Evolutionary conservation across 768 basidiomycete species (phyloP).

Genomic region (Boletellus emodensis): DNA sequence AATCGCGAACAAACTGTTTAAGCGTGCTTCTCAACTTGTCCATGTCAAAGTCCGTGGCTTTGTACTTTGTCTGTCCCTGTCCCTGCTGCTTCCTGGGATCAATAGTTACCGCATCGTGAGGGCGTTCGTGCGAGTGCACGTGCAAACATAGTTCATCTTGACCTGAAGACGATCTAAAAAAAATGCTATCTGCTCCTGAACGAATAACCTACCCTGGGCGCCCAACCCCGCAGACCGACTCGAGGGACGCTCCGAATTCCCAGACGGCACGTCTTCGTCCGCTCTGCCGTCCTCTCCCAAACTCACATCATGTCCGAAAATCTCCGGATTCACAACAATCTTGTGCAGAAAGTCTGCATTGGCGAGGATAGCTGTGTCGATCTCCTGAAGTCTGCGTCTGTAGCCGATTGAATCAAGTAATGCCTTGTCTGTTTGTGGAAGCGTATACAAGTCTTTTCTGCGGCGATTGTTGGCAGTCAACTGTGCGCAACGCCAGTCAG

Average conservation of each 20-base stretch:
- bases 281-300: conserved; percentile 15
- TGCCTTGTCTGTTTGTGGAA: conserved; percentile 66
- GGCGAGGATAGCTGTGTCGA: conserved; percentile 74
- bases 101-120: conserved; percentile 2
- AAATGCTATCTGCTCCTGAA: conserved; percentile 17
- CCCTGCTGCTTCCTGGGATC: conserved; percentile 12
- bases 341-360: conserved; percentile 76
- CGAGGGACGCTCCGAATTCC: not conserved
- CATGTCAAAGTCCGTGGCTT: conserved; percentile 71
- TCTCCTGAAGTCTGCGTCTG: conserved; percentile 69
- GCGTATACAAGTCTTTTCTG: conserved; percentile 70
- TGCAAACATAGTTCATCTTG: conserved; percentile 33
- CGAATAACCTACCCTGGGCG: conserved; percentile 16
- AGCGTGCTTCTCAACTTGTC: conserved; percentile 90
- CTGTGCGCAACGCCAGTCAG: conserved; percentile 27
- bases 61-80: conserved; percentile 31
- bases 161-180: conserved; percentile 11
- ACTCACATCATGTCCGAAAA: conserved; percentile 58
- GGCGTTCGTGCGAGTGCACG: conserved; percentile 32
- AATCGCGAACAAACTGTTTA: conserved; percentile 91
- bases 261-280: conserved; percentile 19
- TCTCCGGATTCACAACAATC: conserved; percentile 76
- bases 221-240: not conserved
- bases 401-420: conserved; percentile 69
- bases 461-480: conserved; percentile 60